phyloP scores from a whole-genome alignment of 352 stramenopile species.

The Pythium vanterpoolii region DNA sequence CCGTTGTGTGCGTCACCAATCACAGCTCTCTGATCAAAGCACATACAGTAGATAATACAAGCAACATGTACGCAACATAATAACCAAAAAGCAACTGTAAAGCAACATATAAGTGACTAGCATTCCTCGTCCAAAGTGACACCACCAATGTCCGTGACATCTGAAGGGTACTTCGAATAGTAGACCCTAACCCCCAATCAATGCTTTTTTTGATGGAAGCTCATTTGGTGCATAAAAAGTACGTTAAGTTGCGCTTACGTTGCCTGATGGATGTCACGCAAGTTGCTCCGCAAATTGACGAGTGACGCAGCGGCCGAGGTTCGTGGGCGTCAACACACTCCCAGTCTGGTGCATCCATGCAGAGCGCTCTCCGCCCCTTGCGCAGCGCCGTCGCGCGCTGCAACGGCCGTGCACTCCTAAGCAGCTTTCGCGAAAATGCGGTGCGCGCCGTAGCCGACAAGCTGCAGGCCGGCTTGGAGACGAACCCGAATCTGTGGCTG shows the following conservation, averaged over 20 bases:
- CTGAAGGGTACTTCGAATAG: no score
- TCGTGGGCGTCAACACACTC: not conserved
- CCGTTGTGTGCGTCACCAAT: not conserved
- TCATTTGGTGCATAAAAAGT: no score
- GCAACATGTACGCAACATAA: constrained; percentile 7
- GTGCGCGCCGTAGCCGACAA: constrained; percentile 58
- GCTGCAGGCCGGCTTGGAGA: constrained; percentile 65
- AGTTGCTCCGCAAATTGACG: constrained; percentile 1
- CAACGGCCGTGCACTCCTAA: constrained; percentile 31
- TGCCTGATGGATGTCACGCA: no score
- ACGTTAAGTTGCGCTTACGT: no score
- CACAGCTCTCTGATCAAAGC: not conserved
- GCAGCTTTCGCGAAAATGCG: constrained; percentile 58
- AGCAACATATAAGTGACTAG: constrained; percentile 16
- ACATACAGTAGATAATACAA: constrained; percentile 2
- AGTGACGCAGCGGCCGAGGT: constrained; percentile 17
- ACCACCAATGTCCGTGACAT: no score
- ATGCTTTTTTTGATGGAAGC: no score
- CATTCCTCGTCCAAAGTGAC: no score
- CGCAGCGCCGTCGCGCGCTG: constrained; percentile 14
- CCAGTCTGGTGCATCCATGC: constrained; percentile 21
- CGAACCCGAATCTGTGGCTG: constrained; percentile 81
- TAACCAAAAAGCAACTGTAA: not conserved
- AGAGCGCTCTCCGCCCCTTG: constrained; percentile 26
- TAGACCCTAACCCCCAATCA: no score